Percentiles rank a stretch among this genome's conserved stretches.
Conservation (phyloP, 257 asterid genomes). For the Nicotiana knightiana region DNA sequence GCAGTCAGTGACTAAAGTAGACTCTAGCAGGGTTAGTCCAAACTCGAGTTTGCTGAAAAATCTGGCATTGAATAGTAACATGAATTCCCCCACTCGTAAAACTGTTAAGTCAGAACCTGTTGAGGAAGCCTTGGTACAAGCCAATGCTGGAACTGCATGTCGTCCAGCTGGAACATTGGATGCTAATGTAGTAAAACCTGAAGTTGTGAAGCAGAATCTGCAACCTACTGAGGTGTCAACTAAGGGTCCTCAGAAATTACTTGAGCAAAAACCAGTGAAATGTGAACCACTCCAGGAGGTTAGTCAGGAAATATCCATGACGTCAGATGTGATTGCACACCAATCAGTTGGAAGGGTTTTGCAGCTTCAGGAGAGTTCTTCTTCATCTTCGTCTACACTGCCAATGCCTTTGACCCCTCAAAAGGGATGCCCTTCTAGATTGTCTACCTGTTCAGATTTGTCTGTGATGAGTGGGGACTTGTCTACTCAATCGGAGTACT, state of each 20-base stretch:
- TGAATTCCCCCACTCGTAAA: constrained; percentile 21
- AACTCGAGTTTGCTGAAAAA: constrained; percentile 22
- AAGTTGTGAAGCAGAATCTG: constrained; percentile 27
- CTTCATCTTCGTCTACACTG: constrained; percentile 34
- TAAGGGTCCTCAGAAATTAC: constrained; percentile 26
- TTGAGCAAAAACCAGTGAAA: constrained; percentile 41
- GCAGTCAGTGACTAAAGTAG: constrained; percentile 21
- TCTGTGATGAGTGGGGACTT: constrained; percentile 33
- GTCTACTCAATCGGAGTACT: constrained; percentile 41
- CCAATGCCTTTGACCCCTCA: constrained; percentile 49
- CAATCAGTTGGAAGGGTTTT: constrained; percentile 37
- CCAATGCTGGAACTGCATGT: constrained; percentile 33
- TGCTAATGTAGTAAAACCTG: constrained; percentile 36
- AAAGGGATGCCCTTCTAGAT: constrained; percentile 26
- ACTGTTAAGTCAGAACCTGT: constrained; percentile 64
- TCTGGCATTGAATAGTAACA: constrained; percentile 16
- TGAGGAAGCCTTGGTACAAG: constrained; percentile 38
- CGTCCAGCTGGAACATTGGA: constrained; percentile 26
- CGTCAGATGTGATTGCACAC: constrained; percentile 13
- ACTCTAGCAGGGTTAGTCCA: constrained; percentile 16
- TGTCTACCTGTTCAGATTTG: constrained; percentile 45
- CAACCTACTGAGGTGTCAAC: constrained; percentile 26
- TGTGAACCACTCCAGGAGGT: constrained; percentile 42
- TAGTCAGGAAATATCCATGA: constrained; percentile 17
- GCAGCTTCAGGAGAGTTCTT: constrained; percentile 52